phyloP scores from a whole-genome alignment of 495 filamentous ascomycete genomes.

The Penicillium coprophilum region DNA sequence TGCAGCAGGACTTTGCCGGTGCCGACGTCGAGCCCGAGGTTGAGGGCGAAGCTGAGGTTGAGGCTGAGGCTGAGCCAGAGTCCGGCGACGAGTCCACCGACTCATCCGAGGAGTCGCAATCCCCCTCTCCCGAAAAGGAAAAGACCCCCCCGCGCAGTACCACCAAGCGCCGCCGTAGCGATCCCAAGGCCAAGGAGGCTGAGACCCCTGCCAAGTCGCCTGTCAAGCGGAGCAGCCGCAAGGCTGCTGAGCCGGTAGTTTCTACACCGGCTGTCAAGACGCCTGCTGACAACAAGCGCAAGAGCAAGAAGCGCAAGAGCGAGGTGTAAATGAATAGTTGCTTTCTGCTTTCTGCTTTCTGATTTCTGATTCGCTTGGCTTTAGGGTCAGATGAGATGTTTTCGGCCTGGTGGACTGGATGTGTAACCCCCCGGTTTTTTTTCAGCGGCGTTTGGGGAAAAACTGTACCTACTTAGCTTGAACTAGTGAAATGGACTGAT shows the following conservation, averaged over 20 bases:
- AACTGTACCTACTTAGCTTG: background rate
- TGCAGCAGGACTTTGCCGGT: constrained; percentile 57
- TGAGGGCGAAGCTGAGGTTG: constrained; percentile 28
- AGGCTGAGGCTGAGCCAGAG: constrained; percentile 19
- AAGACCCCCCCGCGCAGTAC: constrained; percentile 54
- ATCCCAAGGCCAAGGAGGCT: constrained; percentile 45
- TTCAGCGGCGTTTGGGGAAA: constrained; percentile 11
- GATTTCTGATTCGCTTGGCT: constrained; percentile 16
- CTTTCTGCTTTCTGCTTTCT: constrained; percentile 4
- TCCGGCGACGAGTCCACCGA: constrained; percentile 38
- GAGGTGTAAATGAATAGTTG: constrained; percentile 31
- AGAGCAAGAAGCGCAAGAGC: constrained; percentile 69
- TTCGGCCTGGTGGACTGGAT: constrained; percentile 1
- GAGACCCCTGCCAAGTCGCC: constrained; percentile 35
- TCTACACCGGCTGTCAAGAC: constrained; percentile 35
- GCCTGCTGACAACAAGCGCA: constrained; percentile 50
- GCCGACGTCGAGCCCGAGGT: constrained; percentile 47
- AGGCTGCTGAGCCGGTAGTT: constrained; percentile 39
- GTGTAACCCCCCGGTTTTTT: constrained; percentile 8
- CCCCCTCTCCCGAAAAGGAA: constrained; percentile 47
- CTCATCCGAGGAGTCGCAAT: constrained; percentile 45
- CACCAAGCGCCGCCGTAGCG: constrained; percentile 49
- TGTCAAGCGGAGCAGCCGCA: constrained; percentile 48
- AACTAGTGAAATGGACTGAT: constrained; percentile 2
- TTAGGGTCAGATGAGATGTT: constrained; percentile 1